phyloP scores from a whole-genome alignment of 2,329 filamentous ascomycete genomes.

The Xylariomycetidae sp. region DNA sequence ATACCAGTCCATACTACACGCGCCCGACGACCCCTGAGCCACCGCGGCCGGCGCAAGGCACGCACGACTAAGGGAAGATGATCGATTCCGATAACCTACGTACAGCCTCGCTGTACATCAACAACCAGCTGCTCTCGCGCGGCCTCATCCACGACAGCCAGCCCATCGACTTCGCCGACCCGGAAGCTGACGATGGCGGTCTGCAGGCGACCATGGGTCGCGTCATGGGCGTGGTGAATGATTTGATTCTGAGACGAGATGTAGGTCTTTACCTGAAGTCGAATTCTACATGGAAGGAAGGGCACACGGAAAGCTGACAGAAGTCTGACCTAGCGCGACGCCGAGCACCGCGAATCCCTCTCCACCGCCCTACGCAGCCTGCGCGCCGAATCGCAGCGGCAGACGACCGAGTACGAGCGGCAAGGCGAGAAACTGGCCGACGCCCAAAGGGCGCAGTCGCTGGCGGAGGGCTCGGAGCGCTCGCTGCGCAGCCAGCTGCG shows the following conservation, averaged over 20 bases:
- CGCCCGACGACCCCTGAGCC: too few relatives aligned
- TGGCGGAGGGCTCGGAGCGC: constrained; percentile 64
- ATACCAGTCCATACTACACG: too few relatives aligned
- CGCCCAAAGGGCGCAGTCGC: constrained; percentile 47
- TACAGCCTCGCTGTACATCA: constrained; percentile 65
- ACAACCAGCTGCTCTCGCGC: constrained; percentile 63
- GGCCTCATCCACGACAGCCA: constrained; percentile 63
- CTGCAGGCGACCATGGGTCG: constrained; percentile 66
- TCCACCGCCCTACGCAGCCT: constrained; percentile 71
- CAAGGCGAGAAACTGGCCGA: constrained; percentile 49
- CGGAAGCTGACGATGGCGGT: constrained; percentile 56
- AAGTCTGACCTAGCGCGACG: constrained; percentile 61
- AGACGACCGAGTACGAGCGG: constrained; percentile 61
- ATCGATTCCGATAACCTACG: constrained; percentile 56
- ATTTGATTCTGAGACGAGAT: constrained; percentile 83
- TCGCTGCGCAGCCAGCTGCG: constrained; percentile 63
- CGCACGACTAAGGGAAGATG: constrained; percentile 13
- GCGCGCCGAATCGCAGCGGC: constrained; percentile 68
- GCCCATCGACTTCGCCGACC: constrained; percentile 75
- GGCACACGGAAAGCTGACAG: constrained; percentile 1
- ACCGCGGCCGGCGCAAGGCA: not conserved
- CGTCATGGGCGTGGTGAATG: constrained; percentile 90
- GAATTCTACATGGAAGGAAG: too few relatives aligned
- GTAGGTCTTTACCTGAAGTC: constrained; percentile 43
- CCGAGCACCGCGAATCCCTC: constrained; percentile 78